Percentiles rank a stretch among this genome's conserved stretches.
Conservation (phyloP, 2,329 filamentous ascomycete species). For the Talaromyces sp. region DNA sequence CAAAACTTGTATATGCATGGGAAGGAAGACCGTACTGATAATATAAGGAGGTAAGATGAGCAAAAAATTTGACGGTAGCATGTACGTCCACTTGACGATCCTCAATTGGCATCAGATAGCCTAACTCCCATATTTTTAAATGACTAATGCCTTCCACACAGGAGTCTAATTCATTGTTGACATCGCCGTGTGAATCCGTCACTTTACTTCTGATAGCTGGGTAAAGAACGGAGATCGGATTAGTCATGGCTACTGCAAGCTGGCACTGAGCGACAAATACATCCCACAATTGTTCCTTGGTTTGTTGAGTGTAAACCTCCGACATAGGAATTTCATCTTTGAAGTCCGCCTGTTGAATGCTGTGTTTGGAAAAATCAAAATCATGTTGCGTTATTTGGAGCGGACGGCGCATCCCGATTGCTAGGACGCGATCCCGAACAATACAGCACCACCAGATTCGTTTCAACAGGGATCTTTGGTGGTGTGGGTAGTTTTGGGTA, state of each 20-base stretch:
- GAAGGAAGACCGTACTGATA: background rate
- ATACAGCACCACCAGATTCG: conserved; percentile 1
- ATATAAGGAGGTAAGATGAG: background rate
- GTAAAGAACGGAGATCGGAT: background rate
- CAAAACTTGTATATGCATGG: background rate
- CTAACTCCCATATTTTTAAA: background rate
- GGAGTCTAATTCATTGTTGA: background rate
- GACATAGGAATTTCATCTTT: background rate
- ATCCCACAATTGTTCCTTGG: background rate
- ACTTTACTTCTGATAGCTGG: background rate
- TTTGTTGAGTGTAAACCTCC: background rate
- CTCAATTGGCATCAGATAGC: background rate
- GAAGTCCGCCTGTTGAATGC: background rate
- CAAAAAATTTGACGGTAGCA: background rate
- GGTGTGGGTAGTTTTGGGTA: background rate
- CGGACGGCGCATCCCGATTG: background rate
- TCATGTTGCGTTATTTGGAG: background rate
- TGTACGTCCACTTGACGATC: background rate
- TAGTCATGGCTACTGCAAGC: background rate
- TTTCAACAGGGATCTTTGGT: background rate
- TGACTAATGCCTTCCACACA: background rate
- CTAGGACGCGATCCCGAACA: background rate
- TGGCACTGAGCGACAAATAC: background rate
- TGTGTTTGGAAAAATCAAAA: background rate
- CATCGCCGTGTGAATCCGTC: background rate